These are phyloP conservation scores for Venturia aucupariae DNA, from an alignment of 2,329 filamentous ascomycete species.

Conservation along the genomic window DNA sequence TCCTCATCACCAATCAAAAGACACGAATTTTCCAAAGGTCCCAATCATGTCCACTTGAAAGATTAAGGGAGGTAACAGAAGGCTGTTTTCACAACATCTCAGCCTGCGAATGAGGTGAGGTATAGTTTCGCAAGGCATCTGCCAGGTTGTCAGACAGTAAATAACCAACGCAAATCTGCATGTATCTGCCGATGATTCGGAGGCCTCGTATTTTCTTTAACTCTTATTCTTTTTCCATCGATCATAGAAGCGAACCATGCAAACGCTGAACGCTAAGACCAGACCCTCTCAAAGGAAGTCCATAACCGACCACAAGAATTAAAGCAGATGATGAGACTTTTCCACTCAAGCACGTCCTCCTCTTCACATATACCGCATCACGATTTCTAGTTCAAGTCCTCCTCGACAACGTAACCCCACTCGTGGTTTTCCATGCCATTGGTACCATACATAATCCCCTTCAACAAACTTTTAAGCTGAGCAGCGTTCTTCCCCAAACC, in stretches of 20 bases:
- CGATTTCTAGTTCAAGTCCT: constrained; percentile 19
- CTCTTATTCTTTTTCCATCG: too few relatives aligned
- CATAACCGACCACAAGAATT: neutral
- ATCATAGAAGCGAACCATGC: neutral
- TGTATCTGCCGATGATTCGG: too few relatives aligned
- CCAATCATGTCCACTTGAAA: too few relatives aligned
- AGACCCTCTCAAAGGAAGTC: neutral
- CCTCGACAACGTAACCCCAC: constrained; percentile 38
- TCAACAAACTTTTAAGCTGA: constrained; percentile 37
- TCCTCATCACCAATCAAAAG: too few relatives aligned
- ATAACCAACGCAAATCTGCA: too few relatives aligned
- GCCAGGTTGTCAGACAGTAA: too few relatives aligned
- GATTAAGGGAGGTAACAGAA: too few relatives aligned
- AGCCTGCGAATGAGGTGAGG: too few relatives aligned
- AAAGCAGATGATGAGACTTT: neutral
- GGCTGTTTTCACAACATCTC: too few relatives aligned
- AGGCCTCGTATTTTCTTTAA: too few relatives aligned
- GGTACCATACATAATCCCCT: constrained; percentile 41
- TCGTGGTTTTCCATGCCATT: constrained; percentile 28
- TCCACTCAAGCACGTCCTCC: neutral
- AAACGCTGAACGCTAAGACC: neutral
- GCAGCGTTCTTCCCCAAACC: constrained; percentile 34
- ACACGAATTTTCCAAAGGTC: too few relatives aligned
- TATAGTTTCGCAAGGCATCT: too few relatives aligned
- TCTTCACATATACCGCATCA: neutral